phyloP scores from a whole-genome alignment of 352 stramenopile species.

The Globisporangium cylindrosporum region DNA sequence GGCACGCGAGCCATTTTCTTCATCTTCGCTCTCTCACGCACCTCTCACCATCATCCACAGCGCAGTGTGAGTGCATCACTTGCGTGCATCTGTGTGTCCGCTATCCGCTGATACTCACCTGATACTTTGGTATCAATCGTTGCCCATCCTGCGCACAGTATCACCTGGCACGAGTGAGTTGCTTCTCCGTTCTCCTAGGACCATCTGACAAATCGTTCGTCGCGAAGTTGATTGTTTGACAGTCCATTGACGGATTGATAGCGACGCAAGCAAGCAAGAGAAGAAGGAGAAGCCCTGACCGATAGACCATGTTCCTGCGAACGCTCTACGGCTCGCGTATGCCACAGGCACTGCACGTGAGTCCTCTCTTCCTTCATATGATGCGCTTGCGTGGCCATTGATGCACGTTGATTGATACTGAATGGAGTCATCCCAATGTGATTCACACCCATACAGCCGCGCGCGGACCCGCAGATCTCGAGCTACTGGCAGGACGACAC shows the following conservation, averaged over 20 bases:
- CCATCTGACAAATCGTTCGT: constrained; percentile 1
- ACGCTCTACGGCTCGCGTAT: constrained; percentile 75
- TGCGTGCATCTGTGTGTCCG: neutral
- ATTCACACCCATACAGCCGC: constrained; percentile 34
- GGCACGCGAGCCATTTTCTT: neutral
- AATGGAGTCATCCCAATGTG: neutral
- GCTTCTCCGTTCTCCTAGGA: neutral
- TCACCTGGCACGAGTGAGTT: neutral
- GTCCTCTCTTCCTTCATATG: constrained; percentile 15
- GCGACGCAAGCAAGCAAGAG: neutral
- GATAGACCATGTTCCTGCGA: constrained; percentile 64
- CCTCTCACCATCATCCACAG: neutral
- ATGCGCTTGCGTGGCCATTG: neutral
- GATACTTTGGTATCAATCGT: neutral
- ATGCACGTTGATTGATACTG: neutral
- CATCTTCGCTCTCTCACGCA: neutral
- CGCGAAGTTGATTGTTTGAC: neutral
- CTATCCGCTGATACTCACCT: neutral
- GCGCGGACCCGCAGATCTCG: constrained; percentile 57
- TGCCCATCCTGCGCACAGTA: neutral
- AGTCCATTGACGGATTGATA: neutral
- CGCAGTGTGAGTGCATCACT: neutral
- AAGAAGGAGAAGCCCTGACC: neutral
- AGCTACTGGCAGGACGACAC: constrained; percentile 84
- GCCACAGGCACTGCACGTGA: constrained; percentile 71